phyloP scores from a whole-genome alignment of 2,329 filamentous ascomycete species.

The Cladosporium sp. region DNA sequence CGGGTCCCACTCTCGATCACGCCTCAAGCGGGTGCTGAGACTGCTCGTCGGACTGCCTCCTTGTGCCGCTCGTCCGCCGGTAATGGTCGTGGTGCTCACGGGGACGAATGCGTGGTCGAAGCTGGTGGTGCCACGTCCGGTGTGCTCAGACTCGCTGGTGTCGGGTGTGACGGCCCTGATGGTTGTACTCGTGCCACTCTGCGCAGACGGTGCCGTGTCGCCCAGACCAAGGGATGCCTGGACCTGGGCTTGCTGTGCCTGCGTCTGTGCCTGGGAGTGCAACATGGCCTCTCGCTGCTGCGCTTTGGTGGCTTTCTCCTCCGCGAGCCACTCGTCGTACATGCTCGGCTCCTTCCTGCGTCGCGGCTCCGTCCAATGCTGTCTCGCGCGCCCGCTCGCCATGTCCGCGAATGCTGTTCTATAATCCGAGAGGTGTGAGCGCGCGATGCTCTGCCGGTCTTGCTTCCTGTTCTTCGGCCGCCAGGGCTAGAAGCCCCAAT shows the following conservation, averaged over 20 bases:
- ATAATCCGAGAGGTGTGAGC: background rate
- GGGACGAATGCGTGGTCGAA: conserved; percentile 29
- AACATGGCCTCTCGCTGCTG: conserved; percentile 2
- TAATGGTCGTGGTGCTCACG: conserved; percentile 25
- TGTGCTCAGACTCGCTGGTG: background rate
- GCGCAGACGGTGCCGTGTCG: conserved; percentile 10
- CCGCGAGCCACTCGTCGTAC: conserved; percentile 30
- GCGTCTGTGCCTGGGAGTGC: background rate
- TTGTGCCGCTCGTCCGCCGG: conserved; percentile 16
- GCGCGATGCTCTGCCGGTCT: background rate
- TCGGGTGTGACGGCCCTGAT: conserved; percentile 15
- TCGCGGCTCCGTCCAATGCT: conserved; percentile 17
- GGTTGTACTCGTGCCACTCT: background rate
- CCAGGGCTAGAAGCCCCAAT: conserved; percentile 10
- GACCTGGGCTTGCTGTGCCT: conserved; percentile 4
- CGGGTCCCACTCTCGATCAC: conserved; percentile 17
- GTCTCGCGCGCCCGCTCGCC: conserved; percentile 10
- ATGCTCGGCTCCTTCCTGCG: conserved; percentile 27
- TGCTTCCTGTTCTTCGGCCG: conserved; percentile 6
- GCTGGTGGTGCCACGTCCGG: conserved; percentile 26
- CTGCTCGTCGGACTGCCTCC: conserved; percentile 3
- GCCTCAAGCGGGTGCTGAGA: conserved; percentile 14
- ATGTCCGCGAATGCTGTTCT: background rate
- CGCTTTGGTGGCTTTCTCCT: conserved; percentile 18
- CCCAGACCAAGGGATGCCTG: conserved; percentile 1